A percentile compares a stretch with the other conserved stretches of the same genome.
phyloP scores from a whole-genome alignment of 805 yeast species.

The Saturnispora gosingensis region DNA sequence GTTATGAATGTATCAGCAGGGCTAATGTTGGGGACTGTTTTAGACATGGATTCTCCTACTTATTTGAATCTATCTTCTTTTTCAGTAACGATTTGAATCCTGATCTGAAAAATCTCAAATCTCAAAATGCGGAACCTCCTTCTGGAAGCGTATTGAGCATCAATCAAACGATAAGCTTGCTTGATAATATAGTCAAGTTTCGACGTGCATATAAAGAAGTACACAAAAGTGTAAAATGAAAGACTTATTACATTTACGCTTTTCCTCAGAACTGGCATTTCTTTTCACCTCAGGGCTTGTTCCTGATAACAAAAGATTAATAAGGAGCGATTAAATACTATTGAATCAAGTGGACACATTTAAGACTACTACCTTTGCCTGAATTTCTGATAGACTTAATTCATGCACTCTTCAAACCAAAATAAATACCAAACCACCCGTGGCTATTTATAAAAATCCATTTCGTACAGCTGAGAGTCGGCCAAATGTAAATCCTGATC shows the following conservation, averaged over 20 bases:
- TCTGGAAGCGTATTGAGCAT: background rate
- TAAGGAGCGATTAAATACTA: too few species aligned
- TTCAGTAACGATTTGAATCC: background rate
- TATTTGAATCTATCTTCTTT: background rate
- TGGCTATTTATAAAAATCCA: background rate
- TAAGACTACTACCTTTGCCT: too few species aligned
- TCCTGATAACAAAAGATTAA: too few species aligned
- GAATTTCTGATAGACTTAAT: too few species aligned
- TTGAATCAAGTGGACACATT: too few species aligned
- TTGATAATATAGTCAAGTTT: background rate
- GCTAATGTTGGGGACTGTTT: background rate
- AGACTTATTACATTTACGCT: too few species aligned
- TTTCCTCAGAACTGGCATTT: too few species aligned
- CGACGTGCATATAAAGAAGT: background rate
- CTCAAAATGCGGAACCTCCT: background rate
- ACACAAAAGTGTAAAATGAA: too few species aligned
- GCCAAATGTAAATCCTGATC: constrained; percentile 2
- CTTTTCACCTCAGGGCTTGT: too few species aligned
- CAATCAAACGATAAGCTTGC: background rate
- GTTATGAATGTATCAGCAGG: constrained; percentile 20
- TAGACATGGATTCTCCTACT: background rate
- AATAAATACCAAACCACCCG: background rate
- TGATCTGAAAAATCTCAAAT: background rate
- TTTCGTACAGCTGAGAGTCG: constrained; percentile 1
- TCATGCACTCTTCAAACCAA: too few species aligned